Percentiles rank a stretch among this genome's conserved stretches.
Conservation (phyloP, 2,329 filamentous ascomycete species). For the Lachnellula cervina region DNA sequence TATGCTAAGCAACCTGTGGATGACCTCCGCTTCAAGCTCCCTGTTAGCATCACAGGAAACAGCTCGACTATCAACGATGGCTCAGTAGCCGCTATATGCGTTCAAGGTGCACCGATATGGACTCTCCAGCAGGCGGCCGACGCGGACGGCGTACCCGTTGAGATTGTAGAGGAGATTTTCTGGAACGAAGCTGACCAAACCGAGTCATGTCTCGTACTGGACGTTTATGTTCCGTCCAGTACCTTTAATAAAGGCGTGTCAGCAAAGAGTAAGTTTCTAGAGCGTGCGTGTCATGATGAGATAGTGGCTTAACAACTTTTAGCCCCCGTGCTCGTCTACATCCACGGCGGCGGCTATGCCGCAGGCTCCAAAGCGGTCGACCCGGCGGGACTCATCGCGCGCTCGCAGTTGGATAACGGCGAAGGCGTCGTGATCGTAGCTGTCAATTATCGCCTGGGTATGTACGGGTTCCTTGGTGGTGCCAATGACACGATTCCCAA, state of each 20-base stretch:
- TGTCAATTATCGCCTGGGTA: slow-evolving; percentile 32
- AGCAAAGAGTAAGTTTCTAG: not conserved
- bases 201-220: slow-evolving; percentile 46
- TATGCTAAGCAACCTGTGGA: slow-evolving; percentile 42
- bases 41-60: slow-evolving; percentile 29
- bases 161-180: not conserved
- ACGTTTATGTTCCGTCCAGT: slow-evolving; percentile 40
- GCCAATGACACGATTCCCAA: slow-evolving; percentile 40
- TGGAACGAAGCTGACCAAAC: not conserved
- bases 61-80: slow-evolving; percentile 31
- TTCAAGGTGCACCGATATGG: slow-evolving; percentile 17
- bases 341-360: slow-evolving; percentile 45
- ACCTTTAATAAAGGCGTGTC: slow-evolving; percentile 29
- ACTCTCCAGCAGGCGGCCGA: not conserved
- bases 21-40: slow-evolving; percentile 40
- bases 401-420: slow-evolving; percentile 22
- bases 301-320: not conserved
- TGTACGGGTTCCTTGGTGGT: slow-evolving; percentile 35
- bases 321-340: slow-evolving; percentile 42
- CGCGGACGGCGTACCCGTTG: not conserved
- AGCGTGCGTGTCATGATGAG: not conserved
- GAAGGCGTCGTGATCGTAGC: slow-evolving; percentile 34
- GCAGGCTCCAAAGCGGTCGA: slow-evolving; percentile 37
- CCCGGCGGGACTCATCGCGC: slow-evolving; percentile 36
- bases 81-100: slow-evolving; percentile 17